Base-by-base conservation (phyloP, 2,329 filamentous ascomycete genomes). In the Aspergillus felis region DNA sequence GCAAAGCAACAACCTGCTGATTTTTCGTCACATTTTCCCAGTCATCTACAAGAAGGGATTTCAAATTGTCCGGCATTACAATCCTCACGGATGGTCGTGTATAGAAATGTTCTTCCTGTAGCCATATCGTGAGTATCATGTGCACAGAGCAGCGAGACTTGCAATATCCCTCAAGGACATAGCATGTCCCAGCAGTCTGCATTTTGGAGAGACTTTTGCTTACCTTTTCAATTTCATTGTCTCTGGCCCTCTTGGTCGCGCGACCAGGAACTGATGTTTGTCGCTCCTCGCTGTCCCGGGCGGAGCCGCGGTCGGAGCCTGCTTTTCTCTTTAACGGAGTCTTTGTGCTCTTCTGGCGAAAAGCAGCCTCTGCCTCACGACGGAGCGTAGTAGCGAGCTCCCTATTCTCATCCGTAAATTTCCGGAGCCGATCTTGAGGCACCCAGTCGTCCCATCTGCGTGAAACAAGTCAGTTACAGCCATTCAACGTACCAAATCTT, bases 21-120 rank as follows among this genome's bases (percentile, higher is more conserved):
- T 95, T 94, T 78, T 97, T 97, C 56, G 94, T 99, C 60, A 99
- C 87, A 67, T 97, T 96, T 75, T 99, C 94, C 94, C 94, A 99
- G 74, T 99, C 94, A 71, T 99, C 94, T 24, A 99, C 94, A 3
- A 99, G 85, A 61, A 96, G 83, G 17, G 90, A 91, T 78, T 97
- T 97, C 64, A 99, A 82, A 63, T 89, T 86, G 70, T 97, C 94
- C 0, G 94, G 92, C 62, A 97, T 87, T 51, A 87, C 83, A 46
- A 99, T 84, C 66, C 91, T 90, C 68, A 99, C 88, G 20, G 91
- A 91, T 22, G 93, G 92, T 57, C 92, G 87, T 61, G 84, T 82
- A 69, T 92, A 86, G 72, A 96, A 99, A 4, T 83, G 80, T 60
- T 97, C 94, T 79, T 97, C 94, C 92, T 97, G 75, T 57, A 50